Evolutionary conservation across 371 early-diverging fungal species (phyloP), one percentile per base, ranked within the genome.

Genomic region (Mucor indicus): DNA sequence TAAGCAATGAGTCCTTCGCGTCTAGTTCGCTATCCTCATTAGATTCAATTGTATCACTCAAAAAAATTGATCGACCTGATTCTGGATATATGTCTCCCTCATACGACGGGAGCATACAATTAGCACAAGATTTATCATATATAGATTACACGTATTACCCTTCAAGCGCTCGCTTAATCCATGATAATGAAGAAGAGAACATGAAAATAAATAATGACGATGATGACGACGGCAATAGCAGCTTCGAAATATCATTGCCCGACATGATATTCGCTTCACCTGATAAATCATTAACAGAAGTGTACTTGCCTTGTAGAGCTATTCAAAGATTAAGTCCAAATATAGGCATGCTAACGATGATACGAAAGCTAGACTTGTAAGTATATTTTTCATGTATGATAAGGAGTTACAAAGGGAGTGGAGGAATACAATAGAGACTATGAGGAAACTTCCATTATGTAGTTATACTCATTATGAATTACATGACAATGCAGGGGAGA

Each of bases 301-400:
- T 59, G 1, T 48, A 53, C 27, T 22, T 62, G 20, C 24, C 57
- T 6, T 16, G 9, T 5, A 45, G 47, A 37, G 40, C 39, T 21
- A 53, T 62, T 22, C 24, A 31, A 15, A 39, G 38, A 5, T 43
- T 62, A 1, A 62, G 53, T 32, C 41, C 48, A 12, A 62, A 62
- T 48, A 62, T 62, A 31, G 53, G 53, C 11, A 38, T 62, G 49
- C 31, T 62, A 36, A 48, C 52, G 31, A 44, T 38, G 38, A 39
- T 62, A 33, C 48, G 49, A 20, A 53, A 48, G 32, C 32, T 62
- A 39, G 57, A 62, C 36, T 49, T 62, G 62, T 62, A 57, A 57
- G 57, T 57, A n/a, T n/a, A n/a, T n/a, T n/a, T n/a, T n/a, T n/a
- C n/a, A n/a, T n/a, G n/a, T n/a, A n/a, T n/a, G n/a, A n/a, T n/a